A percentile compares a stretch with the other conserved stretches of the same genome.
These are phyloP conservation scores for Arthonia radiata DNA, from an alignment of 495 filamentous ascomycete species.

Conservation along the genomic window DNA sequence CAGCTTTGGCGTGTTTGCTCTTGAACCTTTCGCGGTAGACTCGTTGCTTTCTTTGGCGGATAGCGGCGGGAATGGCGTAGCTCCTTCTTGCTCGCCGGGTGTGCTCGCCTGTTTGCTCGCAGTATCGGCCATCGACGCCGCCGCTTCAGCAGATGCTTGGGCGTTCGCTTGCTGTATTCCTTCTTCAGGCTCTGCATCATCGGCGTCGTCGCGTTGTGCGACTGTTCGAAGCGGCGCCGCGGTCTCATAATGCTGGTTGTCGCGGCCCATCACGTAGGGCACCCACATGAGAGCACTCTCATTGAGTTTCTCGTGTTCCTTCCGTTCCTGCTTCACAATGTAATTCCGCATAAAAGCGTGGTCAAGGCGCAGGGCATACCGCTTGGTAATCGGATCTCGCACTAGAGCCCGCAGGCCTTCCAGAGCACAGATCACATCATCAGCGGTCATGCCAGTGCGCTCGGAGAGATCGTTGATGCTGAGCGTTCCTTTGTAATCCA, in stretches of 20 bases:
- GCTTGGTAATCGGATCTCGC: conserved; percentile 63
- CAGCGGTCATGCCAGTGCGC: conserved; percentile 81
- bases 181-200: conserved; percentile 30
- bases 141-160: conserved; percentile 11
- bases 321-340: conserved; percentile 63
- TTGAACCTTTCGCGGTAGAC: too few species aligned
- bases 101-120: too few species aligned
- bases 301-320: conserved; percentile 67
- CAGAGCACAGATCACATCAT: conserved; percentile 81
- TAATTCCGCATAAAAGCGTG: conserved; percentile 58
- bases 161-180: too few species aligned
- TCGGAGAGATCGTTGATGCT: conserved; percentile 65
- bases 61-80: conserved; percentile 5
- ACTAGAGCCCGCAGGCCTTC: conserved; percentile 76
- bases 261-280: conserved; percentile 87
- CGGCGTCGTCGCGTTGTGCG: conserved; percentile 47
- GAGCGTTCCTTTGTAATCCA: conserved; percentile 35
- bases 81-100: conserved; percentile 12
- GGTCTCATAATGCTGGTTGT: conserved; percentile 61
- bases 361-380: conserved; percentile 74
- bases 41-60: too few species aligned
- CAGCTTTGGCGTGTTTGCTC: conserved; percentile 1
- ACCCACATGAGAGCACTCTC: conserved; percentile 71
- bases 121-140: conserved; percentile 9
- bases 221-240: conserved; percentile 65